Evolutionary conservation across 768 basidiomycete species (phyloP), one percentile per base, ranked within the genome.

Genomic region (Cystofilobasidium bisporidii): DNA sequence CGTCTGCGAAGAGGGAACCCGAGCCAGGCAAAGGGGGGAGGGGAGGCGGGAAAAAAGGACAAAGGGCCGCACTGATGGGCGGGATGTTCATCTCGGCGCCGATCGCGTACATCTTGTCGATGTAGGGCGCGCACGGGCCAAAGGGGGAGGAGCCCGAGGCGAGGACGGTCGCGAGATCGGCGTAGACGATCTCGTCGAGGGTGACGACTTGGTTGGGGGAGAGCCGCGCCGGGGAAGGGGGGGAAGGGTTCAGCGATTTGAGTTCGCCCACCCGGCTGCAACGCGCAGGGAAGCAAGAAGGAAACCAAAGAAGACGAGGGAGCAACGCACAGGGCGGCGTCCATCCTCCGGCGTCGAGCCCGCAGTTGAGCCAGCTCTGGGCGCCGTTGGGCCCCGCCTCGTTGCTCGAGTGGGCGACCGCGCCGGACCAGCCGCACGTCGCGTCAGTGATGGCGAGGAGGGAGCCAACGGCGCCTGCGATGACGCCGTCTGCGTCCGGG

Each of bases 61-160:
- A 55, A 22, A 17, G 9, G 10, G 45, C 43, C 64, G 24, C 41
- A 65, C 64, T 78, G 74, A 91, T 88, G 11, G 88, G 75, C 30
- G 87, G 87, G 36, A 91, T 59, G 38, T 71, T 69, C 50, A 71
- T 71, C 61, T 74, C 65, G 11, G 53, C 69, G 8, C 72, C 77
- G 60, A 73, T 70, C 40, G 72, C 65, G 50, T 74, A 73, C 67
- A 77, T 74, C 53, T 71, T 62, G 59, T 74, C 73, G 61, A 75
- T 69, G 70, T 76, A 77, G 24, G 67, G 28, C 1, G 73, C 64
- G 62, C 77, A 77, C 36, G 76, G 66, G 12, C 71, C 68, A 58
- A 76, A 77, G 61, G 63, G 63, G 6, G 62, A 64, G 28, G 11
- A 40, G n/a, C 58, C 62, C 15, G 28, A n/a, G 32, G 55, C 61